Conservation (phyloP, 1,139 yeast genomes). For the Yamadazyma songkhlaensis region DNA sequence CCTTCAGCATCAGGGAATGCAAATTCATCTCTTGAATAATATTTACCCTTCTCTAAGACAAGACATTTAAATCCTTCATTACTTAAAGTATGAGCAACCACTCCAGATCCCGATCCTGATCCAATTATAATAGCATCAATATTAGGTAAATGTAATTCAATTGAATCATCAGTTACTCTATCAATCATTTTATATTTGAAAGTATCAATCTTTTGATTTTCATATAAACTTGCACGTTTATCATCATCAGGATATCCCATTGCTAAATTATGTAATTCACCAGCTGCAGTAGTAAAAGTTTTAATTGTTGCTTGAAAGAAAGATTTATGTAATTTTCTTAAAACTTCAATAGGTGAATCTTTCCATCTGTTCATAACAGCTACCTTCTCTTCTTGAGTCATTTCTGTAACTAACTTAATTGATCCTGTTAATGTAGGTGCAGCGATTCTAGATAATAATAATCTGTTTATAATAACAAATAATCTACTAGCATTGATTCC, state of each 20-base stretch:
- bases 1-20: constrained; percentile 41
- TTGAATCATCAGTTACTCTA: constrained; percentile 28
- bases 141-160: constrained; percentile 35
- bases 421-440: constrained; percentile 38
- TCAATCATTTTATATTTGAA: constrained; percentile 31
- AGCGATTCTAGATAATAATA: constrained; percentile 30
- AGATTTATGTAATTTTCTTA: constrained; percentile 29
- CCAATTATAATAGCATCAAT: constrained; percentile 52
- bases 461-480: constrained; percentile 24
- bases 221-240: constrained; percentile 25
- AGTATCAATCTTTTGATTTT: constrained; percentile 23
- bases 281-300: constrained; percentile 23
- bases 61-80: constrained; percentile 44
- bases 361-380: constrained; percentile 34
- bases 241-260: constrained; percentile 36
- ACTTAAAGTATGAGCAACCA: constrained; percentile 50
- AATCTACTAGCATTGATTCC: constrained; percentile 17
- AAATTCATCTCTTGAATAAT: constrained; percentile 37
- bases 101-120: constrained; percentile 61
- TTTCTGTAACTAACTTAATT: constrained; percentile 33
- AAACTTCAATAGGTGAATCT: constrained; percentile 30
- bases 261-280: constrained; percentile 35
- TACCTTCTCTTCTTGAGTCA: constrained; percentile 31
- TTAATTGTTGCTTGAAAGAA: constrained; percentile 22
- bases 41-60: constrained; percentile 54